Base-by-base conservation (phyloP, 2,329 filamentous ascomycete species). In the Cordyceps cateniannulata region DNA sequence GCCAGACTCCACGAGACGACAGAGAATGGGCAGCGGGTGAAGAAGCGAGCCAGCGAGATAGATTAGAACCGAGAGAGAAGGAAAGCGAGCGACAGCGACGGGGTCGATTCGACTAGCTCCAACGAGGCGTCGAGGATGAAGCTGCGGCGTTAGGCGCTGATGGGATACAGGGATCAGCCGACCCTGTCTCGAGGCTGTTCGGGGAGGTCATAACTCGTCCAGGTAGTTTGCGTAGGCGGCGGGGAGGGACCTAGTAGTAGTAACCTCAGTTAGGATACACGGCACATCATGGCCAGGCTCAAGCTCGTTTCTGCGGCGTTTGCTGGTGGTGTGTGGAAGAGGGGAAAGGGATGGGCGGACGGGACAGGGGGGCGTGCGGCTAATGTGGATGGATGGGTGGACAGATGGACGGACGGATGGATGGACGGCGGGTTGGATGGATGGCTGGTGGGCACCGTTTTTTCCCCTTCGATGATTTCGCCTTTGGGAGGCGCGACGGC, bases 91-190 rank as follows among this genome's bases (percentile, higher is more conserved):
- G 24, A 54, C 35, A 4, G 32, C 35, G 24, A 20, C 51, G 24
- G 51, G 51, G 22, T 54, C n/a, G 7, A 40, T 5, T 38, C 10
- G 22, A 53, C 29, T 51, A 35, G 49, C 49, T 38, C 27, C 25
- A 22, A 20, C 29, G 42, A 57, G 54, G 54, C 54, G 54, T 49
- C 27, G 44, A 57, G 54, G 14, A 47, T 20, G 42, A 49, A 47
- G 54, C 44, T 40, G 32, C 44, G 44, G 22, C 22, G 20, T 25
- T 25, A 32, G 32, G 55, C 55, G 55, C 42, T 42, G 55, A 58
- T 58, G 24, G 44, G 47, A 50, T 58, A 50, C 45, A 58, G 32
- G 55, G 55, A 58, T 58, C 47, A 58, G 55, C 45, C 45, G 47
- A 50, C 55, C 55, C 35, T 42, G 54, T 56, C 25, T 47, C 38